Conservation (phyloP, 1,284 basidiomycete genomes). For the Mycena citricolor region DNA sequence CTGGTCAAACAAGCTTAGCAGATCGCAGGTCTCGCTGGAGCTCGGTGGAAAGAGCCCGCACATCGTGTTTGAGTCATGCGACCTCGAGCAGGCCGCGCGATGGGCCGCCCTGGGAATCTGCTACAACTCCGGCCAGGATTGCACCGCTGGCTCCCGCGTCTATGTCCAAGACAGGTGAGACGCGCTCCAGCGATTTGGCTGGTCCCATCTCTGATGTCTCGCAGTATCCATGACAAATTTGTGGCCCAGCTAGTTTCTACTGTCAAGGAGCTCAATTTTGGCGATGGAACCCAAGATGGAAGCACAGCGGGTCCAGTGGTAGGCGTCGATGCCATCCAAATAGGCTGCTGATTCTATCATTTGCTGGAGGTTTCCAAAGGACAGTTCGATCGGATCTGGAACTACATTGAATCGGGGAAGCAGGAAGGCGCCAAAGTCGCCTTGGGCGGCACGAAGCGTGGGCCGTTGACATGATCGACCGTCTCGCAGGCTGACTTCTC, state of each 20-base stretch:
- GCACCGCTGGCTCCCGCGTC: conserved; percentile 83
- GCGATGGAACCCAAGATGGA: conserved; percentile 77
- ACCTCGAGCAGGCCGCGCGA: conserved; percentile 83
- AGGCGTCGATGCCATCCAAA: conserved; percentile 29
- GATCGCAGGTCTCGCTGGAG: conserved; percentile 80
- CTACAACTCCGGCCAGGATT: conserved; percentile 86
- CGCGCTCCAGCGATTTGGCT: not conserved
- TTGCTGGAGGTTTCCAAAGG: conserved; percentile 67
- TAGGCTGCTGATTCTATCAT: conserved; percentile 11
- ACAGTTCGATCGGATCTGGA: conserved; percentile 89
- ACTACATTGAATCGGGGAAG: conserved; percentile 87
- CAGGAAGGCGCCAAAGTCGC: conserved; percentile 78
- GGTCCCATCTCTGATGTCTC: not conserved
- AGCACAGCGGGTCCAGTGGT: conserved; percentile 82
- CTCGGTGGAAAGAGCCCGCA: conserved; percentile 96
- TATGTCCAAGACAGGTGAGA: conserved; percentile 70
- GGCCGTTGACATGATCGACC: no score
- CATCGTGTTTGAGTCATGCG: conserved; percentile 78
- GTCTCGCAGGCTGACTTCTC: no score
- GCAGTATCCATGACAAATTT: conserved; percentile 81
- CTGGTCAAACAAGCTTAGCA: conserved; percentile 14
- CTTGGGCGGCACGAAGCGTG: conserved; percentile 76
- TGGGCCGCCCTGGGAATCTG: conserved; percentile 84
- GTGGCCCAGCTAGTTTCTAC: conserved; percentile 64
- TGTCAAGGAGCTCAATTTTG: conserved; percentile 70